Evolutionary conservation across 164 flowering plant species (phyloP).

Genomic region (Sedum album): DNA sequence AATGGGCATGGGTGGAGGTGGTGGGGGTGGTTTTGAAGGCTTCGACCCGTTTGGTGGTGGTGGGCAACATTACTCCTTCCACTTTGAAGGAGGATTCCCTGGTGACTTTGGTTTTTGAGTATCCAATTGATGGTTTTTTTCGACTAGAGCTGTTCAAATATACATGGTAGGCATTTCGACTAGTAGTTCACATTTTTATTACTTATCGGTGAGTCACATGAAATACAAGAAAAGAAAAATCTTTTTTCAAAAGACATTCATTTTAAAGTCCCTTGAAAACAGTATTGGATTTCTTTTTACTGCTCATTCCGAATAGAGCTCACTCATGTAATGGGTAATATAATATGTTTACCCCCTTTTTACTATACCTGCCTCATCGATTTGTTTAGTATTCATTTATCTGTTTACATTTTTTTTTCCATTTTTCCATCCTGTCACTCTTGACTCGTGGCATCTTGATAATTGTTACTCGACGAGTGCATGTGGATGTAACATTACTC

Average conservation of each 20-base stretch:
- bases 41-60: conserved; percentile 67
- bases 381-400: too few relatives aligned
- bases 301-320: too few relatives aligned
- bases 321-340: too few relatives aligned
- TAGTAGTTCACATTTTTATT: not conserved
- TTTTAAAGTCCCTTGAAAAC: too few relatives aligned
- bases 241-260: not conserved
- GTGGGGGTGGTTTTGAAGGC: conserved; percentile 48
- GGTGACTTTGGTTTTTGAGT: conserved; percentile 16
- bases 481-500: too few relatives aligned
- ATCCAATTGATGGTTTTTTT: not conserved
- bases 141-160: not conserved
- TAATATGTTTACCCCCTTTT: too few relatives aligned
- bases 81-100: conserved; percentile 73
- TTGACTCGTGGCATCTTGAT: too few relatives aligned
- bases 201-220: not conserved
- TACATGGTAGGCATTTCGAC: not conserved
- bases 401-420: too few relatives aligned
- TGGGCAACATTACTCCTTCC: conserved; percentile 73
- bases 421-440: too few relatives aligned
- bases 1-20: conserved; percentile 62
- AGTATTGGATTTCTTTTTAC: too few relatives aligned
- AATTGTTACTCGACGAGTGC: too few relatives aligned
- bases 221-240: not conserved
- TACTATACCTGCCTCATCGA: too few relatives aligned